Base-by-base conservation (phyloP, 352 stramenopile genomes). In the Pythium sp. region DNA sequence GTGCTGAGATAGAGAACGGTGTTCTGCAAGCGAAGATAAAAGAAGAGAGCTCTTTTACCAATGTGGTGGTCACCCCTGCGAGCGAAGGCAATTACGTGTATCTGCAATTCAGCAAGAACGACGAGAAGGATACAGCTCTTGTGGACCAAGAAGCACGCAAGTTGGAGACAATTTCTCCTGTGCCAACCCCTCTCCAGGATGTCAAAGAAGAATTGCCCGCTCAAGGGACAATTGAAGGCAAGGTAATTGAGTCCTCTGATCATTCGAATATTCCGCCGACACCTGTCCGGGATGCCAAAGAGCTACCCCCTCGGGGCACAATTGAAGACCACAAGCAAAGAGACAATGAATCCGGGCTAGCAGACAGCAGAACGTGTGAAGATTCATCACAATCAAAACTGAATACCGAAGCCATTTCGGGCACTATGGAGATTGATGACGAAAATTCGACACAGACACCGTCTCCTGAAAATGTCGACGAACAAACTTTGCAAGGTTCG, bases 1-100 rank as follows among this genome's bases (percentile, higher is more conserved):
- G 22, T 22, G 20, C 36, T 28, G 60, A 71, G 28, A 68, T 46
- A 28, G 36, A 58, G 30, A 66, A 22, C 7, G 24, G 20, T 9
- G 36, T 18, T 32, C 30, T 30, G 8, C 53, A 62, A 43, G 22
- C 18, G 14, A 43, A 58, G 24, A 55, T 22, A 20, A 55, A 58
- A 46, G 15, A 58, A 6, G 43, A 46, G 28, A 49, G 56, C 55
- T 28, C 15, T 34, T 59, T 34, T 12, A 20, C 20, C 18, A 46
- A 43, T 1, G 28, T 34, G 28, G 26, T 22, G 3, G 9, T 26
- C 3, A 41, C 28, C 18, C 22, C 46, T 38, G 5, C 30, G n/a
- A 28, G 14, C 20, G 15, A 22, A 20, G 20, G 14, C 11, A 14
- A 30, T 18, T 65, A 65, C 32, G 60, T 65, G 11, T 58, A 49